Percentiles rank a stretch among this genome's conserved stretches.
Evolutionary conservation across 202 grass and related monocot genomes (phyloP).

Genomic region (Cymbopogon flexuosus): DNA sequence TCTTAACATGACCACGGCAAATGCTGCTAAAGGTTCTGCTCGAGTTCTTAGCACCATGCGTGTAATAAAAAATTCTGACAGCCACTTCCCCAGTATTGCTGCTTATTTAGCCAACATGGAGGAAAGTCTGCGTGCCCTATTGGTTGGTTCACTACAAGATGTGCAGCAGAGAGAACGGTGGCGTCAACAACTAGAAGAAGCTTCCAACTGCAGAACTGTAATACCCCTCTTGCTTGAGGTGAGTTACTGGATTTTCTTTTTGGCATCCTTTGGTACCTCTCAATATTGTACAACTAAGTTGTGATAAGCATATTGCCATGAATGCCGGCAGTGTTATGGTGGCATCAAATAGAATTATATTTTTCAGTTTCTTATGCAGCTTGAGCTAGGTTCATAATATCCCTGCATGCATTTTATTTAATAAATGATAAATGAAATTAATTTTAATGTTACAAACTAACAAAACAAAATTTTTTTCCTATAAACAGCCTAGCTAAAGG

Average conservation of each 20-base stretch:
- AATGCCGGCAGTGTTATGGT: background rate
- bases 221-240: slow-evolving; percentile 86
- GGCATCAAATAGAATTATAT: background rate
- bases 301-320: background rate
- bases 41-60: slow-evolving; percentile 51
- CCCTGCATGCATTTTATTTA: background rate
- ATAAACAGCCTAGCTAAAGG: background rate
- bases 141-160: slow-evolving; percentile 61
- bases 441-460: background rate
- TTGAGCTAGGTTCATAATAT: slow-evolving; percentile 7
- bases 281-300: slow-evolving; percentile 5
- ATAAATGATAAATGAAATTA: background rate
- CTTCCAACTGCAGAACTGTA: slow-evolving; percentile 68
- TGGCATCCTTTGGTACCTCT: slow-evolving; percentile 20
- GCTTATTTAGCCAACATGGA: slow-evolving; percentile 88
- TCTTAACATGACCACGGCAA: slow-evolving; percentile 68
- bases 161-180: slow-evolving; percentile 53
- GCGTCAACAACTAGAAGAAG: slow-evolving; percentile 59
- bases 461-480: background rate
- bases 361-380: background rate
- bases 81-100: slow-evolving; percentile 60
- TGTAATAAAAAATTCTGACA: slow-evolving; percentile 53
- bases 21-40: slow-evolving; percentile 68
- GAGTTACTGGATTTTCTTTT: slow-evolving; percentile 33
- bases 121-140: slow-evolving; percentile 69